Evolutionary conservation across 768 basidiomycete species (phyloP).

Genomic region (Mycena galericulata): DNA sequence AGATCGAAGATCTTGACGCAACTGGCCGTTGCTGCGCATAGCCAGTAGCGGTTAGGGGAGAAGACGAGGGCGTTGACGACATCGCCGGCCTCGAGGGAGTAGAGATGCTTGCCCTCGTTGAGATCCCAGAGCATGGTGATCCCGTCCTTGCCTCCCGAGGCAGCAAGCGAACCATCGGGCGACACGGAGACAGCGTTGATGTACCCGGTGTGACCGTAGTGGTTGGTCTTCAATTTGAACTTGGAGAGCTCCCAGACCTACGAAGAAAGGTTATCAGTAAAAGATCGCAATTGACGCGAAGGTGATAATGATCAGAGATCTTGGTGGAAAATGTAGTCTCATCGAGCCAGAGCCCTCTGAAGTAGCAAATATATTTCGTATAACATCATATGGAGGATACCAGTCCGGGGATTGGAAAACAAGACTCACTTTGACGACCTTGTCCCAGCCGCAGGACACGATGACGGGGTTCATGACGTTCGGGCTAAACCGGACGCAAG

Average conservation of each 20-base stretch:
- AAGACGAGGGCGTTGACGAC: constrained; percentile 99
- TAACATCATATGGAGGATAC: constrained; percentile 48
- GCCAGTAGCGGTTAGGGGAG: constrained; percentile 99
- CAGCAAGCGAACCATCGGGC: constrained; percentile 98
- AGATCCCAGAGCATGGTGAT: constrained; percentile 99
- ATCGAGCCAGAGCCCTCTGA: constrained; percentile 77
- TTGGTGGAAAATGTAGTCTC: constrained; percentile 82
- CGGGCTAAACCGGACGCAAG: constrained; percentile 99
- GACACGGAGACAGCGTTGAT: constrained; percentile 99
- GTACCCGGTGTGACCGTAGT: constrained; percentile 99
- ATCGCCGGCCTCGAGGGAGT: constrained; percentile 98
- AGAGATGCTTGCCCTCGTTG: constrained; percentile 99
- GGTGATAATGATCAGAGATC: constrained; percentile 68
- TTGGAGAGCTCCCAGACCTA: constrained; percentile 99
- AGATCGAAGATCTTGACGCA: constrained; percentile 99
- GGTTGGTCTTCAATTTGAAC: constrained; percentile 99
- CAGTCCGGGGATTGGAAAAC: constrained; percentile 24
- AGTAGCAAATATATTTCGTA: constrained; percentile 85
- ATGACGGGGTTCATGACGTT: constrained; percentile 98
- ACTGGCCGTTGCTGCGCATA: constrained; percentile 97
- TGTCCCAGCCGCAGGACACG: constrained; percentile 99
- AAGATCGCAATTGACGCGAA: constrained; percentile 9
- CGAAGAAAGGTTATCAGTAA: constrained; percentile 23
- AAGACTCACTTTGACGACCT: constrained; percentile 94
- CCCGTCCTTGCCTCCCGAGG: constrained; percentile 99